phyloP scores from a whole-genome alignment of 139 green algal genomes.

The Deuterostichococcus epilithicus region DNA sequence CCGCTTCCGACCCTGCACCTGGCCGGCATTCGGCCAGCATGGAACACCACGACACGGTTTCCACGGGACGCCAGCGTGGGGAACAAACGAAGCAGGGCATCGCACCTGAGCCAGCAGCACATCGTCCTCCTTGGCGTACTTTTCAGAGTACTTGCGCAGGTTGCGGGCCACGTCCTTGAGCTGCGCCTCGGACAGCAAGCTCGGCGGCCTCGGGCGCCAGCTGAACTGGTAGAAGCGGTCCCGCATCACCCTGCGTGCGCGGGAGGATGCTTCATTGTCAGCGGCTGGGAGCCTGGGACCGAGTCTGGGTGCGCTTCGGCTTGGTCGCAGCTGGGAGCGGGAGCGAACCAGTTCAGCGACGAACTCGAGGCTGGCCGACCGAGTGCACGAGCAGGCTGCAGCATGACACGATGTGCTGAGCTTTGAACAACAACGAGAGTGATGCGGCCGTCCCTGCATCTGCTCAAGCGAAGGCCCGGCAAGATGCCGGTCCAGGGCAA shows the following conservation, averaged over 20 bases:
- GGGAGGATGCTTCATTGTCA: no score
- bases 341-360: no score
- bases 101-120: slow-evolving; percentile 58
- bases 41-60: not conserved
- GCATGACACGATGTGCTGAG: no score
- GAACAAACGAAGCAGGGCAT: not conserved
- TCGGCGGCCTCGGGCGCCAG: slow-evolving; percentile 88
- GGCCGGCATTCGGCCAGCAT: not conserved
- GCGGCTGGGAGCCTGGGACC: no score
- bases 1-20: not conserved
- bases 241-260: slow-evolving; percentile 31
- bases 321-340: no score
- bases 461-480: slow-evolving; percentile 34
- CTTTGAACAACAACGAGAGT: no score
- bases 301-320: no score
- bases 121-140: slow-evolving; percentile 94
- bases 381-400: no score
- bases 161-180: slow-evolving; percentile 89
- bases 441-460: slow-evolving; percentile 16
- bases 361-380: no score
- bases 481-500: no score
- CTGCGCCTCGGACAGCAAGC: slow-evolving; percentile 80
- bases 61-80: not conserved
- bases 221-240: slow-evolving; percentile 93
- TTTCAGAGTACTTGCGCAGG: slow-evolving; percentile 89